Evolutionary conservation across 164 flowering plant genomes (phyloP), one percentile per base, ranked within the genome.

Genomic region (Echeveria elegans): DNA sequence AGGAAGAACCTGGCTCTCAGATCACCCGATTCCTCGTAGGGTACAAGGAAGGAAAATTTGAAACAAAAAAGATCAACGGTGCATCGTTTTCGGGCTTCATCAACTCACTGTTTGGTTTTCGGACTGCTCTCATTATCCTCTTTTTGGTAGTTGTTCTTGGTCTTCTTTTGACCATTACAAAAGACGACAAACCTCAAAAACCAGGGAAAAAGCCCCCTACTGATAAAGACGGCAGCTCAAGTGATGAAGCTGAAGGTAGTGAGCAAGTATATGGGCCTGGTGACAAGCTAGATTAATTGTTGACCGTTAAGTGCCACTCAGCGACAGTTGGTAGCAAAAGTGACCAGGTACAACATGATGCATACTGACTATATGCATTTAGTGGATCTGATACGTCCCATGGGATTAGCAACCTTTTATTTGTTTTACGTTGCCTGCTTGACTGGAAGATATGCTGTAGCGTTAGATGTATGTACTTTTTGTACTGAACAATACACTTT

Each of bases 1-100:
- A 75, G 40, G 85, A 81, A 50, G 88, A 86, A 76, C 83, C 77
- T 50, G 88, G 83, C 30, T 74, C 86, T 29, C 82, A 88, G 73
- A 80, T 88, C 62, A 82, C 87, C 4, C 82, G 68, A 68, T 88
- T 88, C 72, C 81, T 88, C 30, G 82, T 82, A 76, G 91, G 88
- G 69, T 86, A 83, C 45, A 82, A 82, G 75, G 86, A 80, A 69
- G 95, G 95, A 76, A 83, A 73, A 63, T 75, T 78, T 24, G 74
- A 70, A 28, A 73, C 75, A 69, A 80, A 83, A 41, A 71, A 56
- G 64, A 70, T 88, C 21, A 58, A 73, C 16, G 86, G 91, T 37
- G 83, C 85, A 8, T 80, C 89, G 7, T 65, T 88, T 37, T 65
- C 81, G 40, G 85, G 83, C 60, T 88, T 64, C 78, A 66, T 88